Percentiles rank a stretch among this genome's conserved stretches.
Evolutionary conservation across 305 asterid species (phyloP).

Genomic region (Fraxinus angustifolia): DNA sequence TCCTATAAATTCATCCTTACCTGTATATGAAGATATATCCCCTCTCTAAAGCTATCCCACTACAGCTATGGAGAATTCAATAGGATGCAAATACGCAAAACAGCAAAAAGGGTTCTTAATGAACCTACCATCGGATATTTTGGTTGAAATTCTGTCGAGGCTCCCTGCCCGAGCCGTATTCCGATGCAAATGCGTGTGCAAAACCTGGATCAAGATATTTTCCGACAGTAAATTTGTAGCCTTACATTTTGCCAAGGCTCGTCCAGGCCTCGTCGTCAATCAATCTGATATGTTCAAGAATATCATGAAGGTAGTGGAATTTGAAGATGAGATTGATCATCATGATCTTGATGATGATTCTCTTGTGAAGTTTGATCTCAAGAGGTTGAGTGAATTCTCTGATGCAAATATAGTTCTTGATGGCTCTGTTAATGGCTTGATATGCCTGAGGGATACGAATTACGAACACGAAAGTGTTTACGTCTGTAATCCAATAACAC

Average conservation of each 20-base stretch:
- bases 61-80: neutral
- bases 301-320: constrained; percentile 29
- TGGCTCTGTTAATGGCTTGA: constrained; percentile 49
- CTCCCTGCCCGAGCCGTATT: constrained; percentile 41
- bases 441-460: constrained; percentile 36
- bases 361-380: constrained; percentile 24
- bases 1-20: neutral
- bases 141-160: constrained; percentile 31
- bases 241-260: constrained; percentile 33
- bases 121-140: constrained; percentile 31
- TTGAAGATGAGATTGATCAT: constrained; percentile 30
- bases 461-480: constrained; percentile 28
- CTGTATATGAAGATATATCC: neutral
- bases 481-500: constrained; percentile 53
- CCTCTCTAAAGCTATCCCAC: neutral
- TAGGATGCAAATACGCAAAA: neutral
- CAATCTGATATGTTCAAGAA: constrained; percentile 25
- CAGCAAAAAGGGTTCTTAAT: constrained; percentile 4
- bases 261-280: constrained; percentile 36
- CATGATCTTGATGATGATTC: constrained; percentile 22
- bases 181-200: constrained; percentile 47
- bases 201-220: constrained; percentile 35
- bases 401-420: constrained; percentile 31
- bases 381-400: neutral
- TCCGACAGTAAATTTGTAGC: constrained; percentile 23